Percentiles rank a stretch among this genome's conserved stretches.
phyloP scores from a whole-genome alignment of 2,329 filamentous ascomycete species.

The Phoma sp. region DNA sequence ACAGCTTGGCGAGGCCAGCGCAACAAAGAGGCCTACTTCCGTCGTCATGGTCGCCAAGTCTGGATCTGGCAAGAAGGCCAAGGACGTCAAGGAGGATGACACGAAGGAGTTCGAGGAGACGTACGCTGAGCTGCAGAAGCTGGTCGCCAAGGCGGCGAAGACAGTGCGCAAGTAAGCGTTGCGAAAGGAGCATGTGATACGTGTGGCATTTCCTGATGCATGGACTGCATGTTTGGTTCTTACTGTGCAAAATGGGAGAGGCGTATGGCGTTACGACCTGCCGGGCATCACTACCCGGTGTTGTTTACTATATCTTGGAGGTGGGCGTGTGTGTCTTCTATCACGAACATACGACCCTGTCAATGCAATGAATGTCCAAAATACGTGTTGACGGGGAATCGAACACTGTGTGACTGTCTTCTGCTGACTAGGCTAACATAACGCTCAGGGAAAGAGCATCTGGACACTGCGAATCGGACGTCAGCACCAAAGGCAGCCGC shows the following conservation, averaged over 20 bases:
- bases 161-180: constrained; percentile 58
- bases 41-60: constrained; percentile 81
- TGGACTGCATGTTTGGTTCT: constrained; percentile 15
- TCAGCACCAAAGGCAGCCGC: too few relatives aligned
- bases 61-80: constrained; percentile 56
- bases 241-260: constrained; percentile 28
- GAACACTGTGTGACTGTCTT: neutral
- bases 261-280: constrained; percentile 25
- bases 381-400: neutral
- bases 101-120: constrained; percentile 57
- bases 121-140: constrained; percentile 63
- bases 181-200: constrained; percentile 9
- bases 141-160: constrained; percentile 64
- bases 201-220: constrained; percentile 11
- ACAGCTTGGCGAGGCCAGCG: constrained; percentile 90
- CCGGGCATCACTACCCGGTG: constrained; percentile 7
- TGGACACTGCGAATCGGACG: too few relatives aligned
- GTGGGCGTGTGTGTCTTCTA: constrained; percentile 8
- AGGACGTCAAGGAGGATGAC: constrained; percentile 55
- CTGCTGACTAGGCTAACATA: too few relatives aligned
- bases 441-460: neutral
- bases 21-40: constrained; percentile 94
- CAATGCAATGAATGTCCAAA: constrained; percentile 15
- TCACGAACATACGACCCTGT: constrained; percentile 15
- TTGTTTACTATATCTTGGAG: constrained; percentile 14